Percentiles rank a stretch among this genome's conserved stretches.
These are phyloP conservation scores for Zasmidium citrigriseum DNA, from an alignment of 2,329 filamentous ascomycete genomes.

Conservation along the genomic window DNA sequence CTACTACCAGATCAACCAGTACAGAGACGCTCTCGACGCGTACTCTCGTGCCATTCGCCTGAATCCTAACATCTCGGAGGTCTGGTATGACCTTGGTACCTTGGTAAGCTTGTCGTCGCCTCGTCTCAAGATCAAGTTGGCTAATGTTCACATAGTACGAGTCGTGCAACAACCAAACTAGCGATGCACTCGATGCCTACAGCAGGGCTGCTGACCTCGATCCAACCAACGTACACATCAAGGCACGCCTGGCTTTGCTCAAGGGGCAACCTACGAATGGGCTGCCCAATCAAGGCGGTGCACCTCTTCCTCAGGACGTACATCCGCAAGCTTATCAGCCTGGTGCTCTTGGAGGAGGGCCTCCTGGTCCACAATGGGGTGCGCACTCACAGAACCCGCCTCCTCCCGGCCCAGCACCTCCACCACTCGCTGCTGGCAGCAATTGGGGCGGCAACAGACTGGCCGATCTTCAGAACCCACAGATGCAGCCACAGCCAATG, in stretches of 20 bases:
- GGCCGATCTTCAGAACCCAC: constrained; percentile 71
- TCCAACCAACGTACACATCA: constrained; percentile 91
- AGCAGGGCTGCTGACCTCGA: constrained; percentile 92
- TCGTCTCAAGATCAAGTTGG: not conserved
- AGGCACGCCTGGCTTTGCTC: constrained; percentile 85
- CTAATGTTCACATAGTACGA: constrained; percentile 70
- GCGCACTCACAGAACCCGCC: constrained; percentile 69
- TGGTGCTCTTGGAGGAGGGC: constrained; percentile 72
- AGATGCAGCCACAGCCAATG: constrained; percentile 63
- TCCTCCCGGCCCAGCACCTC: constrained; percentile 64
- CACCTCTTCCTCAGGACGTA: constrained; percentile 91
- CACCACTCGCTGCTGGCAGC: constrained; percentile 50
- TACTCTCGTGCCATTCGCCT: constrained; percentile 95
- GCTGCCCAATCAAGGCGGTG: constrained; percentile 68
- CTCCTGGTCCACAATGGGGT: constrained; percentile 87
- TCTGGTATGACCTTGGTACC: constrained; percentile 98
- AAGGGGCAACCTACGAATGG: constrained; percentile 73
- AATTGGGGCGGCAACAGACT: constrained; percentile 69
- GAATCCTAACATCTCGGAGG: constrained; percentile 97
- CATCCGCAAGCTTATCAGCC: constrained; percentile 92
- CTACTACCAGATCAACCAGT: constrained; percentile 99
- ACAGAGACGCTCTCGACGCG: constrained; percentile 93
- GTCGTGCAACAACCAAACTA: constrained; percentile 98
- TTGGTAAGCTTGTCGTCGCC: constrained; percentile 63
- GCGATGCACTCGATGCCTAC: constrained; percentile 93